phyloP scores from a whole-genome alignment of 306 rosid species.

The Parietaria judaica region DNA sequence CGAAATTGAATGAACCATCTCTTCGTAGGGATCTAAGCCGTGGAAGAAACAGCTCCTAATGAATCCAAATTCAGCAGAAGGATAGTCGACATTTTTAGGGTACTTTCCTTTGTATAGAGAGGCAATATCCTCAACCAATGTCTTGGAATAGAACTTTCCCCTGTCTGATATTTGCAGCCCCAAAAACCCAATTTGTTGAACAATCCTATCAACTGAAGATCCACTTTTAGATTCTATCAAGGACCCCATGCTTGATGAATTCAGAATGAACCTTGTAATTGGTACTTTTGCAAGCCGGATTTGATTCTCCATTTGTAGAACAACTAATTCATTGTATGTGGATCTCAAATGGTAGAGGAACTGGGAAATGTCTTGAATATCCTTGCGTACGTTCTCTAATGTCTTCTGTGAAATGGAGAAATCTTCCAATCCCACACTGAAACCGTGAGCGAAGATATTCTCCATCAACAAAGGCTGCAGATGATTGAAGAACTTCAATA shows the following conservation, averaged over 20 bases:
- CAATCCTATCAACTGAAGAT: constrained; percentile 59
- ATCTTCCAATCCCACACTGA: constrained; percentile 74
- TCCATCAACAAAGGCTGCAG: constrained; percentile 93
- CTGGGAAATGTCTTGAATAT: constrained; percentile 42
- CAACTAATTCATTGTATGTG: constrained; percentile 57
- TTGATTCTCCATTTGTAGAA: constrained; percentile 59
- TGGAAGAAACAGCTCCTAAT: constrained; percentile 63
- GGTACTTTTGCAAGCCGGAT: constrained; percentile 44
- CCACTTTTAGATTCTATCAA: constrained; percentile 72
- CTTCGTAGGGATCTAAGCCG: constrained; percentile 90
- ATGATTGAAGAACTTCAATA: constrained; percentile 52
- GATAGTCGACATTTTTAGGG: constrained; percentile 47
- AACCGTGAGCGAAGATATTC: constrained; percentile 64
- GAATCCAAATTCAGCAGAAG: constrained; percentile 77
- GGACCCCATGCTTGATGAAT: constrained; percentile 59
- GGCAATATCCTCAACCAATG: constrained; percentile 72
- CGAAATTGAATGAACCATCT: constrained; percentile 81
- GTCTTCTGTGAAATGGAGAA: constrained; percentile 48
- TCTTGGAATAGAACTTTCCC: constrained; percentile 75
- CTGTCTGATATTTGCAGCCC: constrained; percentile 73
- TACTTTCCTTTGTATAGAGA: constrained; percentile 44
- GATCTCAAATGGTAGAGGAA: constrained; percentile 58
- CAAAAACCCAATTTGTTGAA: constrained; percentile 84
- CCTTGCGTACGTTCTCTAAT: constrained; percentile 29
- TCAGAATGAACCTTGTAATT: constrained; percentile 41